These are phyloP conservation scores for Fraxinus angustifolia DNA, from an alignment of 305 asterid species.

Conservation along the genomic window DNA sequence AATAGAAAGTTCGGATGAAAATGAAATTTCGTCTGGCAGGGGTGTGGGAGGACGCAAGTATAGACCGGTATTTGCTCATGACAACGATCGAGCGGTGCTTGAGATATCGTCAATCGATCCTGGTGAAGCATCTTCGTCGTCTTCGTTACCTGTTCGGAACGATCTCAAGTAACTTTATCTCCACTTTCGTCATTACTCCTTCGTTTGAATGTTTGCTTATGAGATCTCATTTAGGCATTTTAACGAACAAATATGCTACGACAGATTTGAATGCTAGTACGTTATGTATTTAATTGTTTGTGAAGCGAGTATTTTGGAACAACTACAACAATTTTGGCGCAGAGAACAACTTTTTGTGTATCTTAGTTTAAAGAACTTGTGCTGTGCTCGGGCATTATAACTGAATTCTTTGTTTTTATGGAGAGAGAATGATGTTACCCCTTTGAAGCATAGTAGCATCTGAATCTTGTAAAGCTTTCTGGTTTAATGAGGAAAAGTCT, in stretches of 20 bases:
- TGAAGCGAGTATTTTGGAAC: background rate
- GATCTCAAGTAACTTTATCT: conserved; percentile 46
- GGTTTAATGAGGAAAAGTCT: background rate
- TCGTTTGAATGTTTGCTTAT: conserved; percentile 17
- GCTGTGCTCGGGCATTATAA: background rate
- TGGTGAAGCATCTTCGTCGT: conserved; percentile 45
- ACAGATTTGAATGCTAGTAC: background rate
- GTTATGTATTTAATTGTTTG: background rate
- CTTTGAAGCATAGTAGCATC: conserved; percentile 12
- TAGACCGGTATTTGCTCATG: conserved; percentile 81
- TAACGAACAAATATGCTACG: background rate
- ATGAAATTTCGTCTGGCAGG: conserved; percentile 49
- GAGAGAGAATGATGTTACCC: background rate
- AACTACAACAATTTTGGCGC: background rate
- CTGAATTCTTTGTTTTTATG: background rate
- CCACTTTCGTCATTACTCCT: conserved; percentile 8
- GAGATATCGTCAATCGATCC: conserved; percentile 86
- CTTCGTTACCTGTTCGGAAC: conserved; percentile 30
- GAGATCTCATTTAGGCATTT: background rate
- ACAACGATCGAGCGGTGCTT: conserved; percentile 71
- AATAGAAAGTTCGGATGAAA: conserved; percentile 56
- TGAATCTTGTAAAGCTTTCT: background rate
- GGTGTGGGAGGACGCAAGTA: conserved; percentile 77
- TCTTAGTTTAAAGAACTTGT: conserved; percentile 1
- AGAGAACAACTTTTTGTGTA: background rate